Evolutionary conservation across 345 rosid genomes (phyloP).

Genomic region (Carallia brachiata): DNA sequence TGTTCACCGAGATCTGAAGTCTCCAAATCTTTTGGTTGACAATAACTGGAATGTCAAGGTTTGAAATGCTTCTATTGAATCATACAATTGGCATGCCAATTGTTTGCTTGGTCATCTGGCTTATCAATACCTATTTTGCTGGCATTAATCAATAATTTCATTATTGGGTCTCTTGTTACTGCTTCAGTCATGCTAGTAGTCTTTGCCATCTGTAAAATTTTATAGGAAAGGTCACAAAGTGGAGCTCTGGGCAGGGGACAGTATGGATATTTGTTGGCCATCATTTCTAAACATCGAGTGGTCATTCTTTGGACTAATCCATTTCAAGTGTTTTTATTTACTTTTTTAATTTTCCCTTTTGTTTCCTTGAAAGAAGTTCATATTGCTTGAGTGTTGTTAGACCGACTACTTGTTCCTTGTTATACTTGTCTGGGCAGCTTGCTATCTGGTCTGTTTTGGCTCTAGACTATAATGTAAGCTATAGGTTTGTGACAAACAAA

Average conservation of each 20-base stretch:
- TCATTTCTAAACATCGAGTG: no score
- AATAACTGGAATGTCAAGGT: constrained; percentile 98
- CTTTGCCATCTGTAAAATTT: no score
- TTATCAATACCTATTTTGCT: no score
- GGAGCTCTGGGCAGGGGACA: no score
- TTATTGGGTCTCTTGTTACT: no score
- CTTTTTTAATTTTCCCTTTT: not conserved
- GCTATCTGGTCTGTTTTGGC: not conserved
- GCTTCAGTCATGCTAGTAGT: no score
- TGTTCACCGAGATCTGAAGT: constrained; percentile 97
- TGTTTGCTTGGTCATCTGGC: no score
- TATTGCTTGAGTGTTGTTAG: not conserved
- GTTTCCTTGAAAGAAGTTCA: not conserved
- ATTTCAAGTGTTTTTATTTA: no score
- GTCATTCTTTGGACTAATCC: no score
- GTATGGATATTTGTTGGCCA: no score
- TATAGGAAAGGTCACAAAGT: no score
- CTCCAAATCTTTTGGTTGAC: constrained; percentile 98
- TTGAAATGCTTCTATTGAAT: not conserved
- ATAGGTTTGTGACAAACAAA: not conserved
- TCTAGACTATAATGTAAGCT: not conserved
- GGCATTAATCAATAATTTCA: no score
- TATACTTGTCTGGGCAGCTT: not conserved
- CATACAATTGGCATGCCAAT: not conserved
- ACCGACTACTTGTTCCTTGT: not conserved